Percentiles rank a stretch among this genome's conserved stretches.
Evolutionary conservation across 2,329 filamentous ascomycete species (phyloP).

Genomic region (Blumeriella jaapii): DNA sequence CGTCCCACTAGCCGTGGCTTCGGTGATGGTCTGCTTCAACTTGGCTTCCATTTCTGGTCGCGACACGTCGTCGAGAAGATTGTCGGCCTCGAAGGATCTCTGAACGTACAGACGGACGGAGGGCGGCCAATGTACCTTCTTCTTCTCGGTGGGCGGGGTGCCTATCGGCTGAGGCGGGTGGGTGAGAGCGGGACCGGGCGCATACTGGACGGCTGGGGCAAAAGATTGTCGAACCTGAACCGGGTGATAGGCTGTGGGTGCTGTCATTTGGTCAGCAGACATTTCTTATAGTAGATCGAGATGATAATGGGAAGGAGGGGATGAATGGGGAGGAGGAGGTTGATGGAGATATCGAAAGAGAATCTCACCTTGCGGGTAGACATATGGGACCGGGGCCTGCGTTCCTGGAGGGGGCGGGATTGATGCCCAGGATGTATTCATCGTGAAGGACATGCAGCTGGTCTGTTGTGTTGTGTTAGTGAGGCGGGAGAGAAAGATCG

Average conservation of each 20-base stretch:
- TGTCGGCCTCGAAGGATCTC: slow-evolving; percentile 69
- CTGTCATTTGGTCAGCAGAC: slow-evolving; percentile 27
- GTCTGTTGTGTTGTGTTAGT: slow-evolving; percentile 23
- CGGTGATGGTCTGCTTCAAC: slow-evolving; percentile 74
- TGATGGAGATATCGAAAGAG: slow-evolving; percentile 1
- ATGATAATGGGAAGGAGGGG: too few species aligned
- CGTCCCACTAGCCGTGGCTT: slow-evolving; percentile 61
- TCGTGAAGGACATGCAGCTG: slow-evolving; percentile 15
- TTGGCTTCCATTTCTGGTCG: slow-evolving; percentile 69
- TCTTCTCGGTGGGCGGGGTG: slow-evolving; percentile 31
- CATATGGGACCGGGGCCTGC: slow-evolving; percentile 20
- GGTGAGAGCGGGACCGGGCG: slow-evolving; percentile 30
- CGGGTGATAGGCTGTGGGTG: slow-evolving; percentile 32
- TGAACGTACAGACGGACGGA: slow-evolving; percentile 84
- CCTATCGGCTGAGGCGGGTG: slow-evolving; percentile 19
- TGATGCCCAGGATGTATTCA: slow-evolving; percentile 25
- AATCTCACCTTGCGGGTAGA: slow-evolving; percentile 23
- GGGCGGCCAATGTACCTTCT: slow-evolving; percentile 63
- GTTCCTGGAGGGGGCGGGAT: slow-evolving; percentile 32
- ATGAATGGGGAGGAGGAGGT: neutral
- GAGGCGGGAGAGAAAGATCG: too few species aligned
- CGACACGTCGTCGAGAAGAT: slow-evolving; percentile 50
- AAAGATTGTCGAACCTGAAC: slow-evolving; percentile 33
- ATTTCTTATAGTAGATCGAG: too few species aligned
- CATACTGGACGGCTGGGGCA: slow-evolving; percentile 26